Conservation (phyloP, 768 basidiomycete species). For the Psilocybe cyanescens region DNA sequence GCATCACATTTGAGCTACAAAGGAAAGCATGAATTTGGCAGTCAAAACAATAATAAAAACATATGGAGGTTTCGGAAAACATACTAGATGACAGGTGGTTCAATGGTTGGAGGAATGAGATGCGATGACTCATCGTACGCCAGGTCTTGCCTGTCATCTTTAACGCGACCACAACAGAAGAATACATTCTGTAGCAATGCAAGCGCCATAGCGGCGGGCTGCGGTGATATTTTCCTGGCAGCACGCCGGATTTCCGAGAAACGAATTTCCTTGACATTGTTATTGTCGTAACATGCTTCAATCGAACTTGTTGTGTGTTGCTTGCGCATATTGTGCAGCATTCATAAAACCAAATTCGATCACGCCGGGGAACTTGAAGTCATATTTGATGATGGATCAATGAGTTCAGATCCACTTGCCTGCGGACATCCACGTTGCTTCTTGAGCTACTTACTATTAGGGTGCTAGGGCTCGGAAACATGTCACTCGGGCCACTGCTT, state of each 20-base stretch:
- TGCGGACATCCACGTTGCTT: background rate
- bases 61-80: conserved; percentile 20
- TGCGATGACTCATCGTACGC: conserved; percentile 32
- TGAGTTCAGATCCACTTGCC: background rate
- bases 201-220: conserved; percentile 24
- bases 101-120: conserved; percentile 34
- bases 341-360: background rate
- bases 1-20: conserved; percentile 24
- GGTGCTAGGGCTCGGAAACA: too few relatives aligned
- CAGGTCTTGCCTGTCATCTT: conserved; percentile 15
- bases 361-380: background rate
- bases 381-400: background rate
- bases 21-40: background rate
- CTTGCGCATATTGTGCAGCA: background rate
- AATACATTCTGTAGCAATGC: conserved; percentile 25
- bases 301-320: background rate
- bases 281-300: background rate
- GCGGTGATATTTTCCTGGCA: background rate
- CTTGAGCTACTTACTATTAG: background rate
- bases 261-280: background rate
- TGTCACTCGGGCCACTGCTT: too few relatives aligned
- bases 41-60: conserved; percentile 10
- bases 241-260: background rate
- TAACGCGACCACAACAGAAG: conserved; percentile 26
- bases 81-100: conserved; percentile 28